Evolutionary conservation across 164 flowering plant genomes (phyloP), one percentile per base, ranked within the genome.

Genomic region (Pachysandra terminalis): DNA sequence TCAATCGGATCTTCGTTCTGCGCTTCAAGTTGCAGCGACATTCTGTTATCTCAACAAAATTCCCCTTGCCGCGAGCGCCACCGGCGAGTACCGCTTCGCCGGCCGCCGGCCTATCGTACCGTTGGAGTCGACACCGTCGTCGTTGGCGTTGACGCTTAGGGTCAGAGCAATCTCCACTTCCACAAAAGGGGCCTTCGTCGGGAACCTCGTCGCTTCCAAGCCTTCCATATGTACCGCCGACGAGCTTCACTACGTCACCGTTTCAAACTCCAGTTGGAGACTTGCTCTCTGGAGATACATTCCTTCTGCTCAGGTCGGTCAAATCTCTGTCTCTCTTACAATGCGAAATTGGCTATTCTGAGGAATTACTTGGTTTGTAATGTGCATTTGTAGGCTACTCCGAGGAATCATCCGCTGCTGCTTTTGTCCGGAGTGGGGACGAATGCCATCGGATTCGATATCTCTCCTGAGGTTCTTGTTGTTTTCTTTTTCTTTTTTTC

Each of bases 381-480:
- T n/a, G 45, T 68, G 24, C 16, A 21, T 23, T 63, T 68, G 55
- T 64, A 93, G 97, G 95, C 90, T 40, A 89, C 91, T 21, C 53
- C 68, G 61, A 88, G 92, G 74, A 96, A 93, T 82, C 98, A 93
- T 69, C 99, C 98, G 37, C 77, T 96, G 70, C 65, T 96, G 87
- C 86, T 96, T 52, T 74, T 96, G 68, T 96, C 99, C 0, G 98
- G 99, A 3, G 97, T 96, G 27, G 99, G 96, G 8, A 91, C 98
- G 24, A 96, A 96, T 78, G 99, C 98, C 41, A 85, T 96, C 65
- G 98, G 97, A 49, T 96, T 82, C 68, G 99, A 96, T 85, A 95
- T 96, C 49, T 80, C 98, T 64, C 96, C 98, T 53, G 92, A 72
- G 84, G 97, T 96, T n/a, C n/a, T n/a, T n/a, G n/a, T n/a, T n/a